Evolutionary conservation across 768 basidiomycete species (phyloP), one percentile per base, ranked within the genome.

Genomic region (Macrolepiota fuliginosa): DNA sequence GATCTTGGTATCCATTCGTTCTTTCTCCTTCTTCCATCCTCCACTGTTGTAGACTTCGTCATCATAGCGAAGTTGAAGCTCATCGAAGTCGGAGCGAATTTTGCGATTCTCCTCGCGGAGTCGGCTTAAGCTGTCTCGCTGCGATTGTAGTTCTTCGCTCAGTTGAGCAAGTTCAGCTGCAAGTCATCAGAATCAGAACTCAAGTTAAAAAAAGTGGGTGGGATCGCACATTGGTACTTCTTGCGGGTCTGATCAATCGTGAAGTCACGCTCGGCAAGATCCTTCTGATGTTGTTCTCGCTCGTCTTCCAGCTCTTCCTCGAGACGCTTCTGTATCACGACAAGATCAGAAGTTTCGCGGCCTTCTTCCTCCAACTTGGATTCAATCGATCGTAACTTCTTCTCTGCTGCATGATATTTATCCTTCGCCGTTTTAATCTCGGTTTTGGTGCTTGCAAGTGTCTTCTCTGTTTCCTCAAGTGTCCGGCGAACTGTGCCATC

Each of bases 21-120:
- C 92, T 72, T 87, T 92, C 76, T 95, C 92, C 69, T 91, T 90
- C 76, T 89, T 89, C 93, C 92, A 94, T 3, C 88, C 84, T 13
- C 86, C 83, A 51, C 89, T 87, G 60, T 83, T 89, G 72, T 88
- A 90, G 27, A 89, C 80, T 67, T 92, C 91, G 63, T 91, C 89
- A 62, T 92, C 89, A 65, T 85, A 87, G 40, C 84, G 83, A 36
- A 90, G 73, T 66, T 91, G 89, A 3, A 94, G 79, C 39, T 89
- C 84, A 59, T 92, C 90, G 54, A 87, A 84, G 62, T 93, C 87
- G 0, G 89, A 88, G 13, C 89, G 86, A 52, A 87, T 78, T 69
- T 89, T 91, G 62, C 90, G 83, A 68, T 88, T 91, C 56, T 92
- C 92, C 69, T 92, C 91, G 1, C 90, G 88, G 22, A 91, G 77